phyloP scores from a whole-genome alignment of 2,329 filamentous ascomycete genomes.

The Phoma sp. region DNA sequence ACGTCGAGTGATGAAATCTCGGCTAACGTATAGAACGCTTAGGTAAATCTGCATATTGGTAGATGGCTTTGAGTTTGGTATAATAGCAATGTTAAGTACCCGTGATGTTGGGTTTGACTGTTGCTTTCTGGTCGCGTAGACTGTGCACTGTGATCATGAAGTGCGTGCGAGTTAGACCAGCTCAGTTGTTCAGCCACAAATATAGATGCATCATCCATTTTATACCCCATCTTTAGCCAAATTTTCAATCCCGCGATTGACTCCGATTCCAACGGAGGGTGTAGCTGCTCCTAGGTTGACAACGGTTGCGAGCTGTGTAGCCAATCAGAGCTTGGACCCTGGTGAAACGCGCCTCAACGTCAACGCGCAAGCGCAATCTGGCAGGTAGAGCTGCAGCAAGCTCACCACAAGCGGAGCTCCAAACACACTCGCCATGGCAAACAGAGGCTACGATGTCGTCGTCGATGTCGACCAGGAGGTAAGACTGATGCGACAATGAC shows the following conservation, averaged over 20 bases:
- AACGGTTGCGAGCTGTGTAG: neutral
- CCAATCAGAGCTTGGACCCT: conserved; percentile 24
- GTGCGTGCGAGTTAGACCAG: too few species aligned
- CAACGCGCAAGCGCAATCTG: conserved; percentile 45
- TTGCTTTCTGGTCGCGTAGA: too few species aligned
- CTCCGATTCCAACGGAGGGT: too few species aligned
- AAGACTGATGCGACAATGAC: conserved; percentile 36
- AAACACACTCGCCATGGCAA: conserved; percentile 65
- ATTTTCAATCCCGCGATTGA: too few species aligned
- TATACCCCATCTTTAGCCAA: too few species aligned
- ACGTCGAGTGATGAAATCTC: too few species aligned
- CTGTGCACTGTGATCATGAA: too few species aligned
- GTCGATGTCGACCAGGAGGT: conserved; percentile 98
- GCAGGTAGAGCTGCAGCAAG: conserved; percentile 38
- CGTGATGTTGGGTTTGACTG: too few species aligned
- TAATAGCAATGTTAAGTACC: neutral
- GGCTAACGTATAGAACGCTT: conserved; percentile 3
- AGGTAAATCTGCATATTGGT: neutral
- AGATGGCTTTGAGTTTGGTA: neutral
- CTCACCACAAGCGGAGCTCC: conserved; percentile 22
- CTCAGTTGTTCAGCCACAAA: too few species aligned
- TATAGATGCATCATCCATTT: too few species aligned
- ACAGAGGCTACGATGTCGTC: conserved; percentile 94
- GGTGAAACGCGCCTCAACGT: conserved; percentile 29
- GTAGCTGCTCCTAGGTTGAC: too few species aligned